phyloP scores from a whole-genome alignment of 139 green algal genomes.

The Closterium sp. region DNA sequence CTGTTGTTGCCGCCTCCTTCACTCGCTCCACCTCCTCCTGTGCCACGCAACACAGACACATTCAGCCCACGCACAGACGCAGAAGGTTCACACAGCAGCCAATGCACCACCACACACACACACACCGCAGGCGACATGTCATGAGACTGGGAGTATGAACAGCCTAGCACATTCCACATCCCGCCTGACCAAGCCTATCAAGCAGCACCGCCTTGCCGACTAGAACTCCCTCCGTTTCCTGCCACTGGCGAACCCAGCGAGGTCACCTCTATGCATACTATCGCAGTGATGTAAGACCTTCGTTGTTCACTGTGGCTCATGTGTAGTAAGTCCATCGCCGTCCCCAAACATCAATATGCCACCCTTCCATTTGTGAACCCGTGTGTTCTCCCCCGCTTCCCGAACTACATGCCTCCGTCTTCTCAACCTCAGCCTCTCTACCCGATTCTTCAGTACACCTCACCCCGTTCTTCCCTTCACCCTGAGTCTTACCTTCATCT shows the following conservation, averaged over 20 bases:
- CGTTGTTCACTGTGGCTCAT: background rate
- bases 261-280: background rate
- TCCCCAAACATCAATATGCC: background rate
- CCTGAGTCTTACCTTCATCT: background rate
- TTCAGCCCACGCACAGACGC: background rate
- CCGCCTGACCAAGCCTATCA: background rate
- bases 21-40: background rate
- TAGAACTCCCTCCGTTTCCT: background rate
- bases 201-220: background rate
- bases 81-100: no score
- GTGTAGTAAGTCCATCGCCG: background rate
- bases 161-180: background rate
- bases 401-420: no score
- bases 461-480: background rate
- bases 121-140: no score
- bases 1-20: background rate
- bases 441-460: no score
- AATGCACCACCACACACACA: no score
- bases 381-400: background rate
- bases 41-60: background rate
- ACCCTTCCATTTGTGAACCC: background rate
- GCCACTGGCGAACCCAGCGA: background rate
- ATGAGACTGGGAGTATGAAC: background rate
- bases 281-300: background rate
- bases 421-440: no score